Conservation (phyloP, 345 rosid genomes). For the Pugionium cornutum region DNA sequence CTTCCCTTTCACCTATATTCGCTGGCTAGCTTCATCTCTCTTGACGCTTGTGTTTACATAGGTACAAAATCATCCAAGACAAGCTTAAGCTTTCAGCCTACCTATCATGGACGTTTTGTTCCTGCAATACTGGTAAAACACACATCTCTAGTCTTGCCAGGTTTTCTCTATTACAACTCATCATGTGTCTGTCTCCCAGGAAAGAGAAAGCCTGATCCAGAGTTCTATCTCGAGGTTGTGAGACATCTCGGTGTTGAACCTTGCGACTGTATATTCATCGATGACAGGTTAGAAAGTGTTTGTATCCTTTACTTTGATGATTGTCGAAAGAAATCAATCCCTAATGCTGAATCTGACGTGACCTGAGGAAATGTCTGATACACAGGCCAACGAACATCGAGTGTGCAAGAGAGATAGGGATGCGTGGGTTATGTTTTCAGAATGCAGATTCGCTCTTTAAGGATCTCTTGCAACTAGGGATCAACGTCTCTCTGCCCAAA, state of each 20-base stretch:
- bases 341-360: not conserved
- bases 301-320: not conserved
- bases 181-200: constrained; percentile 48
- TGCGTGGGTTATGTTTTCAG: constrained; percentile 67
- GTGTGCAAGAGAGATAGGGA: constrained; percentile 74
- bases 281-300: constrained; percentile 62
- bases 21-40: not conserved
- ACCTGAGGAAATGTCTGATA: constrained; percentile 20
- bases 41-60: constrained; percentile 32
- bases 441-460: constrained; percentile 49
- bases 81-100: constrained; percentile 68
- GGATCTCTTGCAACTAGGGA: constrained; percentile 55
- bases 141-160: constrained; percentile 24
- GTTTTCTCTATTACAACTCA: not conserved
- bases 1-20: not conserved
- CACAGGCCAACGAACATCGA: constrained; percentile 68
- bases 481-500: constrained; percentile 42
- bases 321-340: not conserved
- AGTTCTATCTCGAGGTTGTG: constrained; percentile 59
- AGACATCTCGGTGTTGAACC: constrained; percentile 72
- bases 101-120: constrained; percentile 94
- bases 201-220: constrained; percentile 89
- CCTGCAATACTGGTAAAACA: constrained; percentile 59
- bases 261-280: constrained; percentile 67
- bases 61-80: constrained; percentile 81